Conservation (phyloP, 2,329 filamentous ascomycete species). For the Alternaria arborescens region DNA sequence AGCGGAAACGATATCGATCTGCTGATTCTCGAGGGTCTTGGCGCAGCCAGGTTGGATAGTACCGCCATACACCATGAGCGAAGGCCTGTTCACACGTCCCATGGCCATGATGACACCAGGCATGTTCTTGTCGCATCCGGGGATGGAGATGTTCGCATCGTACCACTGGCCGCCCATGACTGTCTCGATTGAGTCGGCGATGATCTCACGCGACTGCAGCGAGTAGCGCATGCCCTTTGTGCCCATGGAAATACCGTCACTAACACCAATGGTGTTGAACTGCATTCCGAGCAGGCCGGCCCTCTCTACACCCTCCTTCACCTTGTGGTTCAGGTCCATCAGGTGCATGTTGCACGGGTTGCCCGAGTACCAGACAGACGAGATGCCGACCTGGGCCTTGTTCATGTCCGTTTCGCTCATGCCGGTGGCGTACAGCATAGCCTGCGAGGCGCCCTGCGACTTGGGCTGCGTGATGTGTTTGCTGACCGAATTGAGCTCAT, state of each 20-base stretch:
- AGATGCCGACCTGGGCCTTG: conserved; percentile 97
- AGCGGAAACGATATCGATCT: conserved; percentile 93
- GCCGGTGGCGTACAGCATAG: conserved; percentile 97
- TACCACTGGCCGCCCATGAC: conserved; percentile 99
- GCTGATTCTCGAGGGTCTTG: conserved; percentile 69
- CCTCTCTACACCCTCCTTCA: conserved; percentile 75
- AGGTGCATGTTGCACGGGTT: conserved; percentile 99
- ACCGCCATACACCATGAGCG: conserved; percentile 97
- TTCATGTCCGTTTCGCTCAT: conserved; percentile 86
- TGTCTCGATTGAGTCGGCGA: conserved; percentile 97
- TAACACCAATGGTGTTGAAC: conserved; percentile 99
- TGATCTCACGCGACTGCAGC: conserved; percentile 92
- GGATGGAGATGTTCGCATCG: conserved; percentile 94
- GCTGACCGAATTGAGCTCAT: conserved; percentile 77
- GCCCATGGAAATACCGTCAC: conserved; percentile 97
- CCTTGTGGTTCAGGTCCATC: conserved; percentile 82
- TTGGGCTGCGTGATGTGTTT: conserved; percentile 92
- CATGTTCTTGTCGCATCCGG: conserved; percentile 99
- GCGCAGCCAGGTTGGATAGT: conserved; percentile 93
- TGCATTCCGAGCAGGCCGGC: conserved; percentile 91
- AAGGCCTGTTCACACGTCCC: conserved; percentile 92
- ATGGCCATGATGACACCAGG: conserved; percentile 74
- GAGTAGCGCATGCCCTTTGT: conserved; percentile 97
- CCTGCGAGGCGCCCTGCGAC: conserved; percentile 96
- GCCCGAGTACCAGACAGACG: conserved; percentile 96